phyloP scores from a whole-genome alignment of 2,329 filamentous ascomycete species.

The Colletotrichum australisinense region DNA sequence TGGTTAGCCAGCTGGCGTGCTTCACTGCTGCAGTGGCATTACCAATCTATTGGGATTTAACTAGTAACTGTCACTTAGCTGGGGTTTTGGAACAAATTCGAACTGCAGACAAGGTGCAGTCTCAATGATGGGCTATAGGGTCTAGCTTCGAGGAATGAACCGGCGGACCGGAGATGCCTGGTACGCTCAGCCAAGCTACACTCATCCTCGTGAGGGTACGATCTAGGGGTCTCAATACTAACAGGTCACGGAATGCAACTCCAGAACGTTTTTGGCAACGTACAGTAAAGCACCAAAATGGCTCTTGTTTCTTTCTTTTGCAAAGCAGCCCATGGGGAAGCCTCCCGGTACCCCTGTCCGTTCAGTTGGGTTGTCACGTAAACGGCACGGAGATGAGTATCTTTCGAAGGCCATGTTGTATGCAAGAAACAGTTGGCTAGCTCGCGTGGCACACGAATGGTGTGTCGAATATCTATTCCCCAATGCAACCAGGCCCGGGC shows the following conservation, averaged over 20 bases:
- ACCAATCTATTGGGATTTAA: background rate
- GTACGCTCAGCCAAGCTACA: background rate
- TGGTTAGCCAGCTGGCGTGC: background rate
- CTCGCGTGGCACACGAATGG: constrained; percentile 7
- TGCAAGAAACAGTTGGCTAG: background rate
- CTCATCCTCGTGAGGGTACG: background rate
- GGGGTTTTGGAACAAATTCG: background rate
- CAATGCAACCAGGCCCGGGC: background rate
- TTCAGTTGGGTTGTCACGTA: constrained; percentile 6
- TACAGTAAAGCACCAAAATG: background rate
- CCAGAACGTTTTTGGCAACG: background rate
- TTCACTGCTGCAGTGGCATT: background rate
- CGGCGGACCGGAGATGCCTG: constrained; percentile 26
- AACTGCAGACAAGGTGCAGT: background rate
- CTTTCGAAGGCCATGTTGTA: background rate
- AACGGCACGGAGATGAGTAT: constrained; percentile 21
- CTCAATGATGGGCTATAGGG: too few species aligned
- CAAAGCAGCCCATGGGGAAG: background rate
- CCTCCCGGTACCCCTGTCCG: background rate
- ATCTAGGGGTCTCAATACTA: background rate
- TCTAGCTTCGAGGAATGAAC: constrained; percentile 15
- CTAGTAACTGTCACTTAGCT: background rate
- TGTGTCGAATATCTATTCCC: background rate
- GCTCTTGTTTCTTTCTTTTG: background rate
- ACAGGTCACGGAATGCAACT: background rate